Base-by-base conservation (phyloP, 768 basidiomycete species). In the Tricholoma flavovirens region DNA sequence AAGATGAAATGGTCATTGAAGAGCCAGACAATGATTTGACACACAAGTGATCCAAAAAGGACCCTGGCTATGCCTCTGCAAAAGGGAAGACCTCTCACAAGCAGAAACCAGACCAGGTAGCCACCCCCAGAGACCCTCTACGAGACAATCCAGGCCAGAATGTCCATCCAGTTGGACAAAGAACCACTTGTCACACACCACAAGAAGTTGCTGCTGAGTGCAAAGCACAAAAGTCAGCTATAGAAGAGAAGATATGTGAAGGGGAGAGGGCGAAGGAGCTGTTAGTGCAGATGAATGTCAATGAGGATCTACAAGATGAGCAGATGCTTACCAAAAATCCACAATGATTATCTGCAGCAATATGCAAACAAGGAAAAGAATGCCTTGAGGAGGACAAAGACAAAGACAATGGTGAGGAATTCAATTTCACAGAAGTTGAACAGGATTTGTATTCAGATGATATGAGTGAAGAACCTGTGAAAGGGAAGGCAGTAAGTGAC, bases 101-200 rank as follows among this genome's bases (percentile, higher is more conserved):
- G 26, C 8, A 35, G 21, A 43, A 30, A 19, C 22, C 11, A 33
- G 14, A 12, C 5, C 21, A 10, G 42, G 24, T 30, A 30, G 33
- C 38, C 15, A 14, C 11, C 11, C 17, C 53, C 32, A 50, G 61
- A 4, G 54, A 55, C 33, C 61, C 45, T n/a, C 56, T 62, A 32
- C 61, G 59, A 30, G 55, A 40, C 40, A 51, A 55, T 11, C 38
- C 51, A 45, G 59, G 59, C 29, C 53, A 49, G 29, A 62, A 62
- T 38, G 49, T 54, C 38, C 46, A 62, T 45, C 50, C 61, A 46
- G 21, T 46, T 19, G n/a, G 26, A 54, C 32, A 22, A 9, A 14
- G 36, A 49, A 36, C 48, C 43, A 30, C 49, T 30, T 24, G 49
- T n/a, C 55, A 51, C n/a, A 56, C 55, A 11, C 26, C 54, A 22